Evolutionary conservation across 768 basidiomycete species (phyloP).

Genomic region (Leucosporidium yakuticum): DNA sequence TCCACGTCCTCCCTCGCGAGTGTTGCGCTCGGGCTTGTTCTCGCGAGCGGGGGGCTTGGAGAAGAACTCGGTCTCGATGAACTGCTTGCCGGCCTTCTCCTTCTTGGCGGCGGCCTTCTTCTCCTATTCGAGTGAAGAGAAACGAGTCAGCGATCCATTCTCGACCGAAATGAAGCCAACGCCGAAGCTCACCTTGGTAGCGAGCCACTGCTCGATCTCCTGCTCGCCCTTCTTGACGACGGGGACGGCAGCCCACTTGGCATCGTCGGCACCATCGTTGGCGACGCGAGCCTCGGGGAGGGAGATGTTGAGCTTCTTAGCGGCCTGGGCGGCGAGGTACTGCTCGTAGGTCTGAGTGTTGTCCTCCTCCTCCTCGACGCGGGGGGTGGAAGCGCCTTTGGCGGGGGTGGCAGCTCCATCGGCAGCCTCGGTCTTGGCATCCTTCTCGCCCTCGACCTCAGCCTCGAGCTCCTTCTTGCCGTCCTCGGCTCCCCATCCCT

Average conservation of each 20-base stretch:
- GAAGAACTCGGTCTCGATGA: constrained; percentile 86
- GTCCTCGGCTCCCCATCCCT: constrained; percentile 92
- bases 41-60: constrained; percentile 66
- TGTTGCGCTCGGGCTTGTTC: constrained; percentile 57
- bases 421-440: constrained; percentile 38
- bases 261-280: constrained; percentile 67
- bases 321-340: constrained; percentile 65
- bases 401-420: constrained; percentile 38
- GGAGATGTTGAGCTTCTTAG: constrained; percentile 56
- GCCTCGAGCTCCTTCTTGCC: constrained; percentile 73
- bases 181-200: constrained; percentile 66
- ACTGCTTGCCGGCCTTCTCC: constrained; percentile 79
- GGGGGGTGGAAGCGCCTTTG: constrained; percentile 26
- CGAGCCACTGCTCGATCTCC: constrained; percentile 65
- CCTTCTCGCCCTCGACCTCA: constrained; percentile 61
- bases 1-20: constrained; percentile 45
- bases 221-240: constrained; percentile 68
- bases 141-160: background rate
- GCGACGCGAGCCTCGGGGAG: constrained; percentile 76
- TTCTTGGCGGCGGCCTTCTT: constrained; percentile 61
- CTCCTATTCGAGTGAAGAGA: constrained; percentile 47
- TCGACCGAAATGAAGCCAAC: background rate
- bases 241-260: constrained; percentile 37
- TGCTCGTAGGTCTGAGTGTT: constrained; percentile 90
- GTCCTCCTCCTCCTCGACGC: constrained; percentile 61